Evolutionary conservation across 345 rosid genomes (phyloP).

Genomic region (Lepidium aucheri): DNA sequence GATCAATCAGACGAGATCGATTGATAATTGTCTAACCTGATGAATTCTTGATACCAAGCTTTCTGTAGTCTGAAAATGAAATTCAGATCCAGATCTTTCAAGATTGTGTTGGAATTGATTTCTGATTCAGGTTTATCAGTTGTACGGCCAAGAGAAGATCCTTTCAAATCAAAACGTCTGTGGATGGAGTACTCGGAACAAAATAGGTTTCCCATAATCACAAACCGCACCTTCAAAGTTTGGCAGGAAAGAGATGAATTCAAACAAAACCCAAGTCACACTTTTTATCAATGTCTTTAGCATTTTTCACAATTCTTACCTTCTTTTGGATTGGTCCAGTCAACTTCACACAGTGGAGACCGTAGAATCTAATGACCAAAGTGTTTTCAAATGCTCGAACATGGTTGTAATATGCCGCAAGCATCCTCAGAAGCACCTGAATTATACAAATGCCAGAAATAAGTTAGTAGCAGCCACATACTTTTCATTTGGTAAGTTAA

Average conservation of each 20-base stretch:
- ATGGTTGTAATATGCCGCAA: constrained; percentile 83
- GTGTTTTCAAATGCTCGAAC: constrained; percentile 79
- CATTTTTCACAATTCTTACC: constrained; percentile 32
- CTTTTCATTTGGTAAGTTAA: background rate
- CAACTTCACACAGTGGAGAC: constrained; percentile 86
- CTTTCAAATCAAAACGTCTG: constrained; percentile 85
- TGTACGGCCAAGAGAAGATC: constrained; percentile 86
- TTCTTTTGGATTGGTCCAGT: constrained; percentile 74
- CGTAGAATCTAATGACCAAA: constrained; percentile 65
- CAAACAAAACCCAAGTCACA: constrained; percentile 4
- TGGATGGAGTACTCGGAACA: constrained; percentile 71
- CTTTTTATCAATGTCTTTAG: background rate
- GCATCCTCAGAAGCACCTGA: constrained; percentile 92
- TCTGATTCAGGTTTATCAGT: constrained; percentile 80
- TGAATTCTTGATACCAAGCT: constrained; percentile 81
- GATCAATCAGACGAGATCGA: background rate
- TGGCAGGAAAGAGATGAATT: background rate
- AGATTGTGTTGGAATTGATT: constrained; percentile 67
- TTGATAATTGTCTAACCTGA: constrained; percentile 45
- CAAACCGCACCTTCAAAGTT: constrained; percentile 60
- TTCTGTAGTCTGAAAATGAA: constrained; percentile 74
- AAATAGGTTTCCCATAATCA: constrained; percentile 90
- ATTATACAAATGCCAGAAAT: background rate
- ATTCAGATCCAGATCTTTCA: constrained; percentile 85
- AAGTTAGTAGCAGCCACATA: constrained; percentile 2